Evolutionary conservation across 495 filamentous ascomycete genomes (phyloP).

Genomic region (Annulohypoxylon nitens): DNA sequence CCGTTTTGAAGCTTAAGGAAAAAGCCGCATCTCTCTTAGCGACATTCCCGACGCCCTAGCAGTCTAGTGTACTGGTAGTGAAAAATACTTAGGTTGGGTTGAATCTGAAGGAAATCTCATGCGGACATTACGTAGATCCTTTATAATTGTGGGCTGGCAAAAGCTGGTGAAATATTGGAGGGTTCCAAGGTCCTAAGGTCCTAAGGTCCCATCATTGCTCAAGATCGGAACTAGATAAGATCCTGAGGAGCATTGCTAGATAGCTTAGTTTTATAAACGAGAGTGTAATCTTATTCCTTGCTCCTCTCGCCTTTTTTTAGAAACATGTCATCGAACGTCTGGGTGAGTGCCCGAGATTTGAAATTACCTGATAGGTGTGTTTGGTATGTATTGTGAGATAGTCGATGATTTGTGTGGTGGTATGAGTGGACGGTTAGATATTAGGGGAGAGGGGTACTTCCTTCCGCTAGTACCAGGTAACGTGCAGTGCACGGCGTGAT

Average conservation of each 20-base stretch:
- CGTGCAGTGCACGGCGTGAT: not conserved
- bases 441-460: constrained; percentile 20
- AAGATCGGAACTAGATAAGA: constrained; percentile 48
- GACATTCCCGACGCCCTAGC: constrained; percentile 4
- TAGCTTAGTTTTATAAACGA: constrained; percentile 22
- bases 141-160: constrained; percentile 37
- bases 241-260: constrained; percentile 32
- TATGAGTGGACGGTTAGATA: constrained; percentile 31
- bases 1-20: constrained; percentile 27
- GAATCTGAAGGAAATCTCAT: constrained; percentile 37
- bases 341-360: constrained; percentile 18
- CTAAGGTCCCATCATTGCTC: constrained; percentile 34
- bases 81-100: constrained; percentile 25
- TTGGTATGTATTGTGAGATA: constrained; percentile 12
- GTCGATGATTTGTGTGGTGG: constrained; percentile 30
- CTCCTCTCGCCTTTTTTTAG: constrained; percentile 8
- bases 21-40: constrained; percentile 36
- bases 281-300: constrained; percentile 8
- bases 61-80: not conserved
- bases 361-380: constrained; percentile 27
- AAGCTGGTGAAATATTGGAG: constrained; percentile 22
- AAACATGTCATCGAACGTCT: constrained; percentile 16
- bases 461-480: not conserved
- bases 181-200: not conserved
- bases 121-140: constrained; percentile 44